Conservation (phyloP, 352 stramenopile species). For the Pythium sukuiense region DNA sequence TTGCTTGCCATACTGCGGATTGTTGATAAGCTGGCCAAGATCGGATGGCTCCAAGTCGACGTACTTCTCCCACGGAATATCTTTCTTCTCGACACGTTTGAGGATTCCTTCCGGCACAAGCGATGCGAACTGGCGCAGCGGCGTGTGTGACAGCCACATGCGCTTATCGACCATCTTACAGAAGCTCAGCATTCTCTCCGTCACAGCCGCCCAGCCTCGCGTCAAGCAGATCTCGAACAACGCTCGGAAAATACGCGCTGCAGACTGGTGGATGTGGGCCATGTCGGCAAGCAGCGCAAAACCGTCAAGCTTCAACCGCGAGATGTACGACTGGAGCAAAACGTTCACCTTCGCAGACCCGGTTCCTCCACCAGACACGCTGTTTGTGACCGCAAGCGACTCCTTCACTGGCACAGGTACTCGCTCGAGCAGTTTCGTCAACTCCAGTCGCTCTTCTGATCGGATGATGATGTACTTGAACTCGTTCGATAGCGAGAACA, state of each 20-base stretch:
- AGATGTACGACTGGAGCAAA: constrained; percentile 99
- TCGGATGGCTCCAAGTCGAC: constrained; percentile 97
- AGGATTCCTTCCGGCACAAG: constrained; percentile 95
- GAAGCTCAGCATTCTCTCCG: constrained; percentile 95
- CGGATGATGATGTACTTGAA: constrained; percentile 99
- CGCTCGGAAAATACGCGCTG: constrained; percentile 97
- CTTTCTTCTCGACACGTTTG: constrained; percentile 98
- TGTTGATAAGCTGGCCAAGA: constrained; percentile 96
- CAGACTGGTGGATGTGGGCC: constrained; percentile 98
- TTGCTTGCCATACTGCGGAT: constrained; percentile 97
- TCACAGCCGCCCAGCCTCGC: constrained; percentile 93
- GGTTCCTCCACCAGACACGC: constrained; percentile 43
- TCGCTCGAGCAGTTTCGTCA: constrained; percentile 96
- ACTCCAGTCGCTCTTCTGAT: constrained; percentile 98
- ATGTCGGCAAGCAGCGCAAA: constrained; percentile 99
- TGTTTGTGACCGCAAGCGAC: constrained; percentile 54
- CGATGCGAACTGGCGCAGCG: constrained; percentile 95
- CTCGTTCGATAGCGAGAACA: constrained; percentile 98
- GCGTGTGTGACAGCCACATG: constrained; percentile 98
- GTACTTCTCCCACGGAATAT: constrained; percentile 98
- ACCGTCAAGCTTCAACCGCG: constrained; percentile 95
- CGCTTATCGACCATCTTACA: constrained; percentile 99
- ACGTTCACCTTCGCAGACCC: constrained; percentile 98
- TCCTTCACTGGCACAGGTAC: constrained; percentile 99
- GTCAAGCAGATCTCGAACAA: constrained; percentile 99